Evolutionary conservation across 805 yeast species (phyloP), one percentile per base, ranked within the genome.

Genomic region (Candida chilensis): DNA sequence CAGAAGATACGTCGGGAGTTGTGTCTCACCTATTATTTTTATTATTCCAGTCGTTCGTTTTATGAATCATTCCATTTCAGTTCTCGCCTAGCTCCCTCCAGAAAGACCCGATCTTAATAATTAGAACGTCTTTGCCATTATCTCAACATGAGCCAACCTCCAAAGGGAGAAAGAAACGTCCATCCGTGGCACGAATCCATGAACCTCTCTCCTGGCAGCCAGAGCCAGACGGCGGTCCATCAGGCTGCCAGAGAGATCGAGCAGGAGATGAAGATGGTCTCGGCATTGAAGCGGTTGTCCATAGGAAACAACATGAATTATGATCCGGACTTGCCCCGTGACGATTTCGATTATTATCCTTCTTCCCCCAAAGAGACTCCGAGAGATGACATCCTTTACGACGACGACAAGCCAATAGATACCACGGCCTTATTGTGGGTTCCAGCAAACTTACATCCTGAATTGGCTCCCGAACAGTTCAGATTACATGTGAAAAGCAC

Each of bases 401-500:
- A 40, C 4, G 45, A 40, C 17, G 33, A 37, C 16, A 41, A 41
- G 5, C 17, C 48, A 10, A 36, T 43, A 16, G 60, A 55, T 32
- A 55, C 70, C 12, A 68, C 69, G 29, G 59, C 71, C 34, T 55
- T 83, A 19, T 59, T 90, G 32, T 90, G 98, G 98, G 96, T 92
- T 1, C 97, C 97, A 0, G 98, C 97, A 2, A 76, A 74, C 38
- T 66, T 86, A 22, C 98, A 92, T 50, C 97, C 97, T 1, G 90
- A 83, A 44, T 71, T 90, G n/a, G 88, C 94, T 16, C 97, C 97
- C 2, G 94, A 84, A 44, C 85, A 83, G 43, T 81, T 76, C 56
- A 62, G 76, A 39, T 70, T 67, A 39, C 81, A 80, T 46, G 77
- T 82, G 27, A 78, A 78, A 34, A 51, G 58, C 17, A 65, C 73